A percentile compares a stretch with the other conserved stretches of the same genome.
Evolutionary conservation across 2,329 filamentous ascomycete genomes (phyloP).

Genomic region (Biscogniauxia mediterranea): DNA sequence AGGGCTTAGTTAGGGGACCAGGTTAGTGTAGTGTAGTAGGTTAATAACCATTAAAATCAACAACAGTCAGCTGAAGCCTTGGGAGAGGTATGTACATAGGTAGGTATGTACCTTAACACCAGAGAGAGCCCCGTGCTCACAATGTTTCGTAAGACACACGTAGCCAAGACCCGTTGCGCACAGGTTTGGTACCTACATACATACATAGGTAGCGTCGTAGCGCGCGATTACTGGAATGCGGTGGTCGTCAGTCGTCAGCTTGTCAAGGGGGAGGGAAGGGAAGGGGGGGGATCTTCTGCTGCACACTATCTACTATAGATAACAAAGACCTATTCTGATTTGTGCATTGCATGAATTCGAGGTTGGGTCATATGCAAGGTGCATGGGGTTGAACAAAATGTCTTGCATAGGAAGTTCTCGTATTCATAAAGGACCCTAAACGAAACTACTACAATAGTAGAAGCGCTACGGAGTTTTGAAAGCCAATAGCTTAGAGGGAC

Average conservation of each 20-base stretch:
- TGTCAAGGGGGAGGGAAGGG: neutral
- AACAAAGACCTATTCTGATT: neutral
- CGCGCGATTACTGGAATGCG: neutral
- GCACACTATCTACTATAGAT: neutral
- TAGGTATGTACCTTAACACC: too few relatives aligned
- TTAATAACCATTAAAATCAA: neutral
- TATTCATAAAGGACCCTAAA: neutral
- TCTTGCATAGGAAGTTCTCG: neutral
- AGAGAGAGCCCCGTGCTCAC: neutral
- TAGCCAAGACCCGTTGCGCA: neutral
- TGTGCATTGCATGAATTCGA: neutral
- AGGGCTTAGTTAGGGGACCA: neutral
- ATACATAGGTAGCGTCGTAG: neutral
- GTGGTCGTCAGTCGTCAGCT: neutral
- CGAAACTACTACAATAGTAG: neutral
- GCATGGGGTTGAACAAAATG: neutral
- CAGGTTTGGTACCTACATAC: neutral
- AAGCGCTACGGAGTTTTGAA: neutral
- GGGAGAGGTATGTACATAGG: neutral
- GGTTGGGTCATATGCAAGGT: neutral
- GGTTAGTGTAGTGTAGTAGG: too few relatives aligned
- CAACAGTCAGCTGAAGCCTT: neutral
- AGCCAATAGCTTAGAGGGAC: neutral
- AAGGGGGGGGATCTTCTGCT: neutral
- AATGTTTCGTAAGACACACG: neutral